Evolutionary conservation across 805 yeast genomes (phyloP), one percentile per base, ranked within the genome.

Genomic region (Ogataea chonburiensis): DNA sequence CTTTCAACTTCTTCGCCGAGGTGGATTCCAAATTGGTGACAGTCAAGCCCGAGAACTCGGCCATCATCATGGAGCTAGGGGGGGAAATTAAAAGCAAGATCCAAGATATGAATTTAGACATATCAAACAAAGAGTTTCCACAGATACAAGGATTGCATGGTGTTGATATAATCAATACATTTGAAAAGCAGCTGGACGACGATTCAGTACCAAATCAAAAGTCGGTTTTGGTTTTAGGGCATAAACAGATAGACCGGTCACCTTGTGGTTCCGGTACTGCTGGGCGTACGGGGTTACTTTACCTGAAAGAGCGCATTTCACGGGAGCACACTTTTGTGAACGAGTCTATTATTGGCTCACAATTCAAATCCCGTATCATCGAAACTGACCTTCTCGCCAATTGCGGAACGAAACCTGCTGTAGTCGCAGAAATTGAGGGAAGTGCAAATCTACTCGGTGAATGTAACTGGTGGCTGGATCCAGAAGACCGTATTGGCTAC

Each of bases 241-340:
- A 36, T 10, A 54, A 51, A 31, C 58, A 53, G 34, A 37, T 55
- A 9, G 60, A 55, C 34, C 28, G 60, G 13, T 55, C 60, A 2
- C 56, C 60, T 1, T 50, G 55, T 40, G 60, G 60, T 10, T 53
- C 58, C 2, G 55, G 56, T 9, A 53, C 60, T 2, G 56, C 58
- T 5, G 60, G 58, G 3, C 39, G 57, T 22, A 40, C 46, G 3
- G 56, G 55, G 0, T 46, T 42, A 20, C 40, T 52, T 5, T 52
- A 35, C 21, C 33, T 53, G 19, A 43, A 47, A 14, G 45, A 45
- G 2, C 17, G 28, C 16, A 18, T 51, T 4, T 12, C 31, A 1
- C 18, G 17, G 2, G 36, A 42, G 0, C 7, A 40, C 14, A 24
- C 7, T 2, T 46, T 45, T 29, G 46, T 48, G 12, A 55, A 55